A percentile compares a stretch with the other conserved stretches of the same genome.
These are phyloP conservation scores for Cercospora brassicicola DNA, from an alignment of 2,329 filamentous ascomycete genomes.

Conservation along the genomic window DNA sequence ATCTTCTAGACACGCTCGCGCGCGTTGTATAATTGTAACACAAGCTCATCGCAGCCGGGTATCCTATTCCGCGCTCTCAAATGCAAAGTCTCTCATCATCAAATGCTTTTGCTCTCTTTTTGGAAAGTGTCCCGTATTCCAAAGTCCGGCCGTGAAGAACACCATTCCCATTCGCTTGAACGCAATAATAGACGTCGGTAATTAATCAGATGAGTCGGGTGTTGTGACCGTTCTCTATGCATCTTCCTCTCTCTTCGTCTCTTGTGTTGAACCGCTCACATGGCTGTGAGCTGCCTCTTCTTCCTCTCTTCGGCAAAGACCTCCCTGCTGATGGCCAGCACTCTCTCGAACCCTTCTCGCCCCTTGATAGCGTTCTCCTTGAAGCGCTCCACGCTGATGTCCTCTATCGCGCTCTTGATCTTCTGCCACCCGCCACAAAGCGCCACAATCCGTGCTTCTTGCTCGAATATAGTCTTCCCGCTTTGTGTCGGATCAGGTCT, in stretches of 20 bases:
- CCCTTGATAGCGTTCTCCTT: slow-evolving; percentile 88
- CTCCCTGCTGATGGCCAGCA: slow-evolving; percentile 86
- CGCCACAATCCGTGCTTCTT: slow-evolving; percentile 89
- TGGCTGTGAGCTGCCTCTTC: slow-evolving; percentile 41
- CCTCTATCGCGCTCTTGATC: slow-evolving; percentile 94
- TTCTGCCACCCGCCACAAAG: slow-evolving; percentile 96
- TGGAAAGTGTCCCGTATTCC: background rate
- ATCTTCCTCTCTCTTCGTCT: background rate
- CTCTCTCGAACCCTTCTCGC: slow-evolving; percentile 90
- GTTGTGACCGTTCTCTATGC: background rate
- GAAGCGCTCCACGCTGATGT: slow-evolving; percentile 84
- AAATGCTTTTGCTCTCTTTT: background rate
- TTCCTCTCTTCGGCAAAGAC: slow-evolving; percentile 89
- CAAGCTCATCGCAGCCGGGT: background rate
- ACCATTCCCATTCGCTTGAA: slow-evolving; percentile 10
- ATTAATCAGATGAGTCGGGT: background rate
- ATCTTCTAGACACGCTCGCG: background rate
- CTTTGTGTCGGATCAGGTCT: slow-evolving; percentile 16
- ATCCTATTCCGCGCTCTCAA: background rate
- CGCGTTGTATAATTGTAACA: background rate
- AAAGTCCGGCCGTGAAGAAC: background rate
- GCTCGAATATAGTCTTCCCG: slow-evolving; percentile 72
- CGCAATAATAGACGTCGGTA: background rate
- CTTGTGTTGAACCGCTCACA: slow-evolving; percentile 8
- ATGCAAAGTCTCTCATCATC: background rate